Evolutionary conservation across 805 yeast genomes (phyloP).

Genomic region (Nakazawaea holstii): DNA sequence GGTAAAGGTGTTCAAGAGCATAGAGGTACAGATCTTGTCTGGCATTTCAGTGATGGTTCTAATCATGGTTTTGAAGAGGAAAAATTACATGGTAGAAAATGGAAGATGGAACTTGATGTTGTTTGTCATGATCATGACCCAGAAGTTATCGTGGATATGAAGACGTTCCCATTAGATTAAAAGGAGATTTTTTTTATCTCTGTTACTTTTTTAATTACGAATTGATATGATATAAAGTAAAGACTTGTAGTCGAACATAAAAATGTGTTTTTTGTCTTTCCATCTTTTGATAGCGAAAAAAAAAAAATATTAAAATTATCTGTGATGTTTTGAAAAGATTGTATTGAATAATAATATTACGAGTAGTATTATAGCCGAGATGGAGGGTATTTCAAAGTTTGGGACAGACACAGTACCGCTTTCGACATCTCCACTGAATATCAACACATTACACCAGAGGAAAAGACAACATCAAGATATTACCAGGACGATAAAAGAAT

Average conservation of each 20-base stretch:
- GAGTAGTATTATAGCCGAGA: no score
- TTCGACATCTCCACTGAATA: no score
- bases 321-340: no score
- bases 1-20: constrained; percentile 43
- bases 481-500: constrained; percentile 4
- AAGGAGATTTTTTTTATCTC: background rate
- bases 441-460: background rate
- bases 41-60: constrained; percentile 58
- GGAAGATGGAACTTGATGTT: constrained; percentile 60
- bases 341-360: no score
- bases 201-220: background rate
- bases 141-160: constrained; percentile 59
- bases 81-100: constrained; percentile 43
- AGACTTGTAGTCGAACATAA: no score
- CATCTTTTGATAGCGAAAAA: no score
- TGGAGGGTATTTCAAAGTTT: no score
- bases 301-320: no score
- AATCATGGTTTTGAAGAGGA: constrained; percentile 48
- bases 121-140: constrained; percentile 66
- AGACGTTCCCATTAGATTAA: constrained; percentile 37
- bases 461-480: background rate
- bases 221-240: no score
- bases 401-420: no score
- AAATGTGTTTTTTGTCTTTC: no score
- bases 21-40: constrained; percentile 42